Percentiles rank a stretch among this genome's conserved stretches.
Evolutionary conservation across 139 green algal species (phyloP).

Genomic region (Tetraselmis chui): DNA sequence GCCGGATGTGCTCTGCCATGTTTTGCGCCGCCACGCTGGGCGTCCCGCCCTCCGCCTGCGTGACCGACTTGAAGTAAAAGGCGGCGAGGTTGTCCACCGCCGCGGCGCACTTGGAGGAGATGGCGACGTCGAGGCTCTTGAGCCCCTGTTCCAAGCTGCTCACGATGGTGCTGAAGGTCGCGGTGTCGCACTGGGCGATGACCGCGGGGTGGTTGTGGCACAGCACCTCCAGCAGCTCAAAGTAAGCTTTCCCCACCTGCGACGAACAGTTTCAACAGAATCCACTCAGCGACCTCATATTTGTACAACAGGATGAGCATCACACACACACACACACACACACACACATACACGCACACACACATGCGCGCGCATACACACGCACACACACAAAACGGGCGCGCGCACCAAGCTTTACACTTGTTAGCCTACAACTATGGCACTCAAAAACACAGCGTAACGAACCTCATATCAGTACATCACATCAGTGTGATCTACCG

Average conservation of each 20-base stretch:
- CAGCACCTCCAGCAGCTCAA: slow-evolving; percentile 83
- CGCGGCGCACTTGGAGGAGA: slow-evolving; percentile 71
- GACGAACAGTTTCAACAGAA: too few relatives aligned
- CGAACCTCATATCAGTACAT: too few relatives aligned
- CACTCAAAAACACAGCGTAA: too few relatives aligned
- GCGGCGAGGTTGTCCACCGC: slow-evolving; percentile 87
- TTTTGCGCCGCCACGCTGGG: slow-evolving; percentile 20
- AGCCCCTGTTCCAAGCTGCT: slow-evolving; percentile 63
- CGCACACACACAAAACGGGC: too few relatives aligned
- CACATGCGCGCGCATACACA: too few relatives aligned
- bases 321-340: too few relatives aligned
- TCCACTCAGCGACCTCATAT: slow-evolving; percentile 3
- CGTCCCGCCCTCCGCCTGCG: background rate
- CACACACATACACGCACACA: too few relatives aligned
- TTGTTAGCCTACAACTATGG: too few relatives aligned
- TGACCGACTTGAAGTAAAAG: slow-evolving; percentile 64
- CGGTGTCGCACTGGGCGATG: slow-evolving; percentile 50
- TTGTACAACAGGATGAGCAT: slow-evolving; percentile 21
- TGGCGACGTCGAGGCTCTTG: slow-evolving; percentile 70
- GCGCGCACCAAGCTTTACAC: too few relatives aligned
- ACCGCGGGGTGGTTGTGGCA: slow-evolving; percentile 65
- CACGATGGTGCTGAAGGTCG: slow-evolving; percentile 84
- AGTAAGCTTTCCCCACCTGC: slow-evolving; percentile 76
- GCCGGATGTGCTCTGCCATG: slow-evolving; percentile 50
- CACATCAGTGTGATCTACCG: too few relatives aligned